Evolutionary conservation across 768 basidiomycete genomes (phyloP).

Genomic region (Suillus lakei): DNA sequence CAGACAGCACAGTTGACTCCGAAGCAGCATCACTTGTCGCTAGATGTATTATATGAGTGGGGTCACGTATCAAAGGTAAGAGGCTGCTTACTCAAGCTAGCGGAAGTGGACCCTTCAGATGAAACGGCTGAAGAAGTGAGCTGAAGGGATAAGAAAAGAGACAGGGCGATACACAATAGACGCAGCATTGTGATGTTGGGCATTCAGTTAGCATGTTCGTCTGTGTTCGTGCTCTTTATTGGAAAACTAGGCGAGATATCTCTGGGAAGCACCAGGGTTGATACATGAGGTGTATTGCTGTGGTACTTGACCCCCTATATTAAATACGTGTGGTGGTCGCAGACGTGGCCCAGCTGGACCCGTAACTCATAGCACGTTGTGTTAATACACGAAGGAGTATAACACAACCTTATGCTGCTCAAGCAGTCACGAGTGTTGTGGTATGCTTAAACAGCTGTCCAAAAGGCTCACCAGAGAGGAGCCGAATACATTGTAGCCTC

Average conservation of each 20-base stretch:
- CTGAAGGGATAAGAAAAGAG: conserved; percentile 1
- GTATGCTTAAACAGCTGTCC: background rate
- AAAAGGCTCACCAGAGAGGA: background rate
- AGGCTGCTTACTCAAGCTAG: no score
- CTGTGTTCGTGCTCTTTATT: background rate
- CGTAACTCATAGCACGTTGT: background rate
- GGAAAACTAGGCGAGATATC: background rate
- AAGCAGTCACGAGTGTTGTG: background rate
- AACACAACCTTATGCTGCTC: background rate
- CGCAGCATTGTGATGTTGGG: background rate
- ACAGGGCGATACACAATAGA: background rate
- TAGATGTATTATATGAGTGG: no score
- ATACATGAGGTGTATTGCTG: background rate
- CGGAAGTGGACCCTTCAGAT: no score
- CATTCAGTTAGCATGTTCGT: background rate
- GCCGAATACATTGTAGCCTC: background rate
- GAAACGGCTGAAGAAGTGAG: no score
- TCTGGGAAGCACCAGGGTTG: conserved; percentile 2
- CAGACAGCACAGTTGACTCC: background rate
- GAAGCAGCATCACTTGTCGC: background rate
- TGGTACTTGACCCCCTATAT: background rate
- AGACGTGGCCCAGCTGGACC: background rate
- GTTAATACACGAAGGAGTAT: background rate
- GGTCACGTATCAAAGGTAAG: no score
- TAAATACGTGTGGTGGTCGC: background rate